Evolutionary conservation across 768 basidiomycete species (phyloP).

Genomic region (Tricholoma furcatifolium): DNA sequence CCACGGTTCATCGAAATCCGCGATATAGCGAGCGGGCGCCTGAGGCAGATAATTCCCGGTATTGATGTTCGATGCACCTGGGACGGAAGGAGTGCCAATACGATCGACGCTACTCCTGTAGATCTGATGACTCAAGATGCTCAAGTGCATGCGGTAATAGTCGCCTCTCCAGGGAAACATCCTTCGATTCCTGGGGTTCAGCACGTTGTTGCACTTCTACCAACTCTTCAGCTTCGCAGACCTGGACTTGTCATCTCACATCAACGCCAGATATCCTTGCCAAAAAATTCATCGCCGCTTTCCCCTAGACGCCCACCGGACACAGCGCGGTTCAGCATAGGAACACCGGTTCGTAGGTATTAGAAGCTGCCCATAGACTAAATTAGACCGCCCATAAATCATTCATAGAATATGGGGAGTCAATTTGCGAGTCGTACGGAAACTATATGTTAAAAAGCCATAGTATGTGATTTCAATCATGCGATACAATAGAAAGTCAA

Average conservation of each 20-base stretch:
- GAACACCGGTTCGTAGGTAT: no score
- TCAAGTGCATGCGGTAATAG: constrained; percentile 6
- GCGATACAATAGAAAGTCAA: no score
- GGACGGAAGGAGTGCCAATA: constrained; percentile 67
- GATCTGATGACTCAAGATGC: background rate
- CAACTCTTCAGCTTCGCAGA: background rate
- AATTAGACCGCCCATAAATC: no score
- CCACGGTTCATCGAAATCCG: constrained; percentile 89
- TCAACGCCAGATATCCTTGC: background rate
- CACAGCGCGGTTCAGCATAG: no score
- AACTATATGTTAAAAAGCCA: no score
- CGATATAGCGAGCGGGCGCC: constrained; percentile 75
- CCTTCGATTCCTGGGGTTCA: background rate
- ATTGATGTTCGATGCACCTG: constrained; percentile 84
- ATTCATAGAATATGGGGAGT: no score
- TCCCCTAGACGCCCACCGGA: background rate
- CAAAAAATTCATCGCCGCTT: background rate
- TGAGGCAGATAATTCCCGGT: constrained; percentile 83
- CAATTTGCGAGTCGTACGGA: no score
- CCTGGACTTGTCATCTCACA: no score
- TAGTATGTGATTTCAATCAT: no score
- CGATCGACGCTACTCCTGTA: constrained; percentile 50
- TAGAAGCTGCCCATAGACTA: no score
- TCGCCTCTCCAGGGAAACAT: background rate
- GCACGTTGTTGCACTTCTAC: constrained; percentile 2